Conservation (phyloP, 441 rosid genomes). For the Corymbia citriodora region DNA sequence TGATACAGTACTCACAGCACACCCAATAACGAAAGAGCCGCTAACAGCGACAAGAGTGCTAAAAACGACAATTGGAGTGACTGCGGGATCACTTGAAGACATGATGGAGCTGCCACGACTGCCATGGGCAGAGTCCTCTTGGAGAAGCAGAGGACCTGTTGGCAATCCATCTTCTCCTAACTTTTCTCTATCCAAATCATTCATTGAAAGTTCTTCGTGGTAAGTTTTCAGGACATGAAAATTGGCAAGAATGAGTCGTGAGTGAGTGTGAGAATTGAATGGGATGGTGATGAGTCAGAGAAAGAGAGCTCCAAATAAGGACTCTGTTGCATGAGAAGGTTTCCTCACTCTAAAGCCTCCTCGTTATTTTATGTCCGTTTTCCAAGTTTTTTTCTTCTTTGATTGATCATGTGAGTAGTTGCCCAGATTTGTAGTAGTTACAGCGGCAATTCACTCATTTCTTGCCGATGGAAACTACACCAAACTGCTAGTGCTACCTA, state of each 20-base stretch:
- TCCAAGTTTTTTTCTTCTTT: background rate
- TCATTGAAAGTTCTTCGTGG: background rate
- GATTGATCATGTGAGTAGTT: background rate
- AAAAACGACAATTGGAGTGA: slow-evolving; percentile 7
- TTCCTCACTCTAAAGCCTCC: background rate
- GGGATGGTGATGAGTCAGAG: background rate
- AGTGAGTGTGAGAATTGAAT: background rate
- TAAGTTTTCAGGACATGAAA: background rate
- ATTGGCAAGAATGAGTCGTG: background rate
- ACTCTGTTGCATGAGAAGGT: background rate
- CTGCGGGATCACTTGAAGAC: background rate
- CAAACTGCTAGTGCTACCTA: background rate
- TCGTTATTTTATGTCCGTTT: background rate
- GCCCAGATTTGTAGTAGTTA: background rate
- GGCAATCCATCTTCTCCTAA: background rate
- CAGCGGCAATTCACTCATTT: background rate
- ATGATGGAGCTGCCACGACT: background rate
- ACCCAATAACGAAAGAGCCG: slow-evolving; percentile 14
- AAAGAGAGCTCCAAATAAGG: background rate
- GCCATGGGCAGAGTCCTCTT: background rate
- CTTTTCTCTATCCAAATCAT: background rate
- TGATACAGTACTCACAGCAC: slow-evolving; percentile 12
- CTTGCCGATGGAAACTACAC: background rate
- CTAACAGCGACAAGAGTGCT: slow-evolving; percentile 19
- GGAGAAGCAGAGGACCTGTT: background rate